Conservation (phyloP, 176 grass and related monocot species). For the Bolboschoenus planiculmis region DNA sequence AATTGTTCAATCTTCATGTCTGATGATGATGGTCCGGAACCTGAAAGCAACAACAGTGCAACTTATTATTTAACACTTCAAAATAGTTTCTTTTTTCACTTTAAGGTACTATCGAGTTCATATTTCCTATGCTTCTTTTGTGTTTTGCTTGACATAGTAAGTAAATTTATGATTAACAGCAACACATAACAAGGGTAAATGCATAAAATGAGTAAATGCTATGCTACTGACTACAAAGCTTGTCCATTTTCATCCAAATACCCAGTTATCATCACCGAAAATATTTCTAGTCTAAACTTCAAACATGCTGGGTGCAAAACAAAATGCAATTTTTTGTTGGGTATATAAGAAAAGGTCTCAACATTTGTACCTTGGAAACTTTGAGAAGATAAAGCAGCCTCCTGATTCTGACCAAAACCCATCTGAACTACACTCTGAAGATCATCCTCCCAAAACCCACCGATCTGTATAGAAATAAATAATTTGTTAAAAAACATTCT, state of each 20-base stretch:
- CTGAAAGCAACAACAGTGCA: background rate
- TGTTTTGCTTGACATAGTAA: background rate
- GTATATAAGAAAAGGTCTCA: background rate
- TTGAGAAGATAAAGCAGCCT: constrained; percentile 25
- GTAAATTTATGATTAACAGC: background rate
- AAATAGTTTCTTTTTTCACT: background rate
- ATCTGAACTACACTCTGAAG: constrained; percentile 70
- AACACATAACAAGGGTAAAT: background rate
- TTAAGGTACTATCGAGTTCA: background rate
- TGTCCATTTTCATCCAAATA: background rate
- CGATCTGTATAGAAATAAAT: constrained; percentile 25
- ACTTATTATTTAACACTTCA: background rate
- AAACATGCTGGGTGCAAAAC: background rate
- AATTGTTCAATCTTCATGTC: constrained; percentile 18
- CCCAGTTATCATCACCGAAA: background rate
- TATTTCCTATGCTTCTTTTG: background rate
- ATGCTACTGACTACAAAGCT: background rate
- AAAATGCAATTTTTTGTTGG: background rate
- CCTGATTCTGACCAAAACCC: constrained; percentile 41
- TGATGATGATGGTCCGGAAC: constrained; percentile 21
- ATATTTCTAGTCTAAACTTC: background rate
- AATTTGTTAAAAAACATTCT: background rate
- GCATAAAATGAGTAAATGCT: background rate
- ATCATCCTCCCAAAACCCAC: constrained; percentile 65
- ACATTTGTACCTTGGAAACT: constrained; percentile 6